Percentiles rank a stretch among this genome's conserved stretches.
phyloP scores from a whole-genome alignment of 192 early-diverging fungal species.

The Kappamyces sp. region DNA sequence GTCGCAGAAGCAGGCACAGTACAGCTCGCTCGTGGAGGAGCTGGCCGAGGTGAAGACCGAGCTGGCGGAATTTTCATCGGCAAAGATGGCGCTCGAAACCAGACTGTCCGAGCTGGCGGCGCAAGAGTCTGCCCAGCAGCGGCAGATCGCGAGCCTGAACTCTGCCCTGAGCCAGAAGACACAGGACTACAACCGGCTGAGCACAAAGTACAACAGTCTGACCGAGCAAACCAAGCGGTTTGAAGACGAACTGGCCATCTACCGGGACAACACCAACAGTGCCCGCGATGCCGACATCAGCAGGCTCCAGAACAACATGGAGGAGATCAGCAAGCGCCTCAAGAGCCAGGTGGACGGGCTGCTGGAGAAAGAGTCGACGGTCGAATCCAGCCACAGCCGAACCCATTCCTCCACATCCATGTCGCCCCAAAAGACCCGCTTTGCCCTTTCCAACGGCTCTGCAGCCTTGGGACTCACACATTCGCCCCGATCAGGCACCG shows the following conservation, averaged over 20 bases:
- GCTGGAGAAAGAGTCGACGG: conserved; percentile 18
- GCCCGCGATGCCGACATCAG: conserved; percentile 23
- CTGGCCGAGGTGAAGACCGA: conserved; percentile 27
- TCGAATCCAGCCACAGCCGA: conserved; percentile 2
- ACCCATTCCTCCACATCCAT: too few relatives aligned
- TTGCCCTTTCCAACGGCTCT: conserved; percentile 6
- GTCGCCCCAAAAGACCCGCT: conserved; percentile 11
- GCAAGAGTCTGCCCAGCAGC: conserved; percentile 20
- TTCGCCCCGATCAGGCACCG: not conserved
- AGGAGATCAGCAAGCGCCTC: conserved; percentile 22
- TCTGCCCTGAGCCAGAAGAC: conserved; percentile 31
- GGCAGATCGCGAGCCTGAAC: conserved; percentile 33
- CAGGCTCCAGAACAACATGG: conserved; percentile 26
- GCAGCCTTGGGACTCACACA: conserved; percentile 1
- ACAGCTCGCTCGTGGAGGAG: conserved; percentile 22
- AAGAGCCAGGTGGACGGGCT: conserved; percentile 25
- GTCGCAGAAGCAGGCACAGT: conserved; percentile 21
- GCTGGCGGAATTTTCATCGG: conserved; percentile 26
- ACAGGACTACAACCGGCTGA: conserved; percentile 28
- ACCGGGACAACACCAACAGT: conserved; percentile 11
- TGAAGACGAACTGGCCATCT: conserved; percentile 33
- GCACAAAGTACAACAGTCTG: conserved; percentile 27
- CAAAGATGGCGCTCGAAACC: conserved; percentile 33
- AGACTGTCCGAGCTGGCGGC: conserved; percentile 33
- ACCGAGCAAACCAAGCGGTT: conserved; percentile 30